Conservation (phyloP, 306 rosid genomes). For the Quercus bicolor region DNA sequence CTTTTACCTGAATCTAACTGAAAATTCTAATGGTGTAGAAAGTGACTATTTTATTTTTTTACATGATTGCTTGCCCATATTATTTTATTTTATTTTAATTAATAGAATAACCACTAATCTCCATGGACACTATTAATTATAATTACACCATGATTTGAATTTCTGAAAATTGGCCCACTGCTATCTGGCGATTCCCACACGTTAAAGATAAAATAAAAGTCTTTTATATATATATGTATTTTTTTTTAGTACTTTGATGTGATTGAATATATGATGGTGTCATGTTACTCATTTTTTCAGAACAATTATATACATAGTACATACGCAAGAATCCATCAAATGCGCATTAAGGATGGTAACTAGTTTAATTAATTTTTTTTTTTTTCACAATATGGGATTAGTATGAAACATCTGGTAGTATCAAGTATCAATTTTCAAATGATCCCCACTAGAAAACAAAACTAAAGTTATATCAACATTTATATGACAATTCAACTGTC, state of each 20-base stretch:
- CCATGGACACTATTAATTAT: background rate
- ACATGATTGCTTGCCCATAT: constrained; percentile 14
- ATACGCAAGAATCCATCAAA: background rate
- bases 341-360: background rate
- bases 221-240: too few relatives aligned
- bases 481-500: too few relatives aligned
- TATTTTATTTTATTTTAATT: background rate
- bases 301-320: background rate
- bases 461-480: too few relatives aligned
- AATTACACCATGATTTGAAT: background rate
- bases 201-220: background rate
- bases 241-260: background rate
- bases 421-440: too few relatives aligned
- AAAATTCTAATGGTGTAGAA: constrained; percentile 7
- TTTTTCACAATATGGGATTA: too few relatives aligned
- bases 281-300: background rate
- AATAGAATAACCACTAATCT: background rate
- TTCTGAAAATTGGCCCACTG: background rate
- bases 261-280: background rate
- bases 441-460: too few relatives aligned
- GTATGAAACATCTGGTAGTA: too few relatives aligned
- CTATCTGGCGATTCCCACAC: background rate
- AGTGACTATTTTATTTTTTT: background rate
- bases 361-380: too few relatives aligned
- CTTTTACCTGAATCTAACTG: constrained; percentile 38